phyloP scores from a whole-genome alignment of 73 alveolate species.

The Tetrahymena thermophila region DNA sequence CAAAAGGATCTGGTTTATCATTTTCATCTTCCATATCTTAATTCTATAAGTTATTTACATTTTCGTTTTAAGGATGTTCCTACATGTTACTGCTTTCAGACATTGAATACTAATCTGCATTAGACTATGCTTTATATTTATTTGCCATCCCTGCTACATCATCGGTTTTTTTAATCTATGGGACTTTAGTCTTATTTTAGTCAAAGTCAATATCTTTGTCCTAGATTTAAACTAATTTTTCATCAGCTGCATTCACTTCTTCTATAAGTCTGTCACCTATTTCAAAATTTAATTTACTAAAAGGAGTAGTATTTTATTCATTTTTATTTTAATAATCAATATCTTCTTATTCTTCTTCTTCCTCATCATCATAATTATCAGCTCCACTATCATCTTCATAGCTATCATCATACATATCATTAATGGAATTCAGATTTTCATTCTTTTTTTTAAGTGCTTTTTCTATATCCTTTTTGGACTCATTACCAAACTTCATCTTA shows the following conservation, averaged over 20 bases:
- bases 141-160: not conserved
- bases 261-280: not conserved
- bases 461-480: not conserved
- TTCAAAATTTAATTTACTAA: not conserved
- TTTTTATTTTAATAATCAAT: not conserved
- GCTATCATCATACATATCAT: not conserved
- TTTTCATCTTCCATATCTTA: not conserved
- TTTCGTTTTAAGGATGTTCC: not conserved
- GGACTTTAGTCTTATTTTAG: not conserved
- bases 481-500: not conserved
- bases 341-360: not conserved
- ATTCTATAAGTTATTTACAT: not conserved
- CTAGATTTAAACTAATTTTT: not conserved
- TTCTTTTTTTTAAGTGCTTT: not conserved
- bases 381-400: not conserved
- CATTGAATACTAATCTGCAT: not conserved
- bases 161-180: not conserved
- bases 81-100: not conserved
- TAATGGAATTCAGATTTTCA: not conserved
- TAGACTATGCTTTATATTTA: not conserved
- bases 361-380: not conserved
- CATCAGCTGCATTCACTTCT: not conserved
- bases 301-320: not conserved
- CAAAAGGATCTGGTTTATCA: not conserved
- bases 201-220: not conserved